phyloP scores from a whole-genome alignment of 2,329 filamentous ascomycete genomes.

The Phoma sp. region DNA sequence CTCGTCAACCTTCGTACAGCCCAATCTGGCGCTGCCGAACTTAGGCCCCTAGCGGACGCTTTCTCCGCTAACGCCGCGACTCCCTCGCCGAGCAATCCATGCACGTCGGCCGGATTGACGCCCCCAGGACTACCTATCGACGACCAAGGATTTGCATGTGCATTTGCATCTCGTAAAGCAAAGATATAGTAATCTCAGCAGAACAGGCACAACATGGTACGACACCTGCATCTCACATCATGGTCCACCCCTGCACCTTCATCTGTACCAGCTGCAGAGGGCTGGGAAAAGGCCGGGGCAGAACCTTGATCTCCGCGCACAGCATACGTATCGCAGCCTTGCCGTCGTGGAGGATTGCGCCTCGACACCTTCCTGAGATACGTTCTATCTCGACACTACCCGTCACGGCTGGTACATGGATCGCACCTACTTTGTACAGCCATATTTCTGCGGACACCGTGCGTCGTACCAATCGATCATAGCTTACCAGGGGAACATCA shows the following conservation, averaged over 20 bases:
- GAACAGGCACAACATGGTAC: neutral
- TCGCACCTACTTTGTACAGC: too few relatives aligned
- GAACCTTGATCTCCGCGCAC: constrained; percentile 12
- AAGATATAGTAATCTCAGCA: neutral
- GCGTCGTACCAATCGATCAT: too few relatives aligned
- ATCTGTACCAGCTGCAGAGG: neutral
- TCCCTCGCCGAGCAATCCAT: neutral
- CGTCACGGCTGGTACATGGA: too few relatives aligned
- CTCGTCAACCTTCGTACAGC: neutral
- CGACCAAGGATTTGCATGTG: neutral
- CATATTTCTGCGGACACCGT: too few relatives aligned
- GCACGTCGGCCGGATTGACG: neutral
- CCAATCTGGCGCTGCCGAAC: constrained; percentile 1
- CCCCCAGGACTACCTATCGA: neutral
- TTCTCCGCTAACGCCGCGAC: neutral
- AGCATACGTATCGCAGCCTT: neutral
- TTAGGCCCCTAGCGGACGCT: neutral
- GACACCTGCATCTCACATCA: constrained; percentile 6
- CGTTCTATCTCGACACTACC: too few relatives aligned
- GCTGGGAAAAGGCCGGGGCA: constrained; percentile 16
- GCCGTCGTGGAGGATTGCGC: neutral
- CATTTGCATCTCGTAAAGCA: neutral
- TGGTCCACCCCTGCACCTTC: constrained; percentile 1
- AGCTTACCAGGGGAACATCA: too few relatives aligned
- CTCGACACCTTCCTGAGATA: too few relatives aligned